phyloP scores from a whole-genome alignment of 2,329 filamentous ascomycete species.

The Xylaria sp. region DNA sequence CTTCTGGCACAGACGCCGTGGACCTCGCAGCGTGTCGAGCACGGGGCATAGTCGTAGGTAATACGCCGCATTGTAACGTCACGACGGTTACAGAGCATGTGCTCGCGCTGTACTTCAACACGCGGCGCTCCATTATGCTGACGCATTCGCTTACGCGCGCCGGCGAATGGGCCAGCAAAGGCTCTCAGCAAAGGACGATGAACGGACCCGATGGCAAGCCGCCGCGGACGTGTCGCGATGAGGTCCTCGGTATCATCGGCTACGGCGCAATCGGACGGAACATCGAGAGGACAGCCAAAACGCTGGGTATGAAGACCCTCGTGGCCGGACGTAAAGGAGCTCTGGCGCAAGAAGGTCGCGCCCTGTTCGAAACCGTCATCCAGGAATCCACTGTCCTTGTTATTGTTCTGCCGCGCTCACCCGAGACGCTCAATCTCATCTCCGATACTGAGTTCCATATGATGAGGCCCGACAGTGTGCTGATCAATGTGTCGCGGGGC shows the following conservation, averaged over 20 bases:
- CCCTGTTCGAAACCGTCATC: slow-evolving; percentile 45
- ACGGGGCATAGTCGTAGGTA: slow-evolving; percentile 51
- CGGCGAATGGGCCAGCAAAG: slow-evolving; percentile 46
- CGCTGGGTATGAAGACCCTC: slow-evolving; percentile 47
- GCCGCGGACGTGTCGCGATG: slow-evolving; percentile 44
- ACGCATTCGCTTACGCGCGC: slow-evolving; percentile 45
- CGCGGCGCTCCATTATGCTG: slow-evolving; percentile 52
- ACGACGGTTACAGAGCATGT: slow-evolving; percentile 59
- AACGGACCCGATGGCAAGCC: slow-evolving; percentile 44
- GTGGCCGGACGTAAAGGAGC: slow-evolving; percentile 47
- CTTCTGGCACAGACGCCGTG: slow-evolving; percentile 53
- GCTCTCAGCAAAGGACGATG: slow-evolving; percentile 43
- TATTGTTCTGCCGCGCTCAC: slow-evolving; percentile 46
- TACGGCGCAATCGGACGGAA: slow-evolving; percentile 48
- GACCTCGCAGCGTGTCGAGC: slow-evolving; percentile 51
- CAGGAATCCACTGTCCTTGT: slow-evolving; percentile 46
- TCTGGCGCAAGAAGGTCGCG: slow-evolving; percentile 39
- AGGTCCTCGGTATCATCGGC: slow-evolving; percentile 49
- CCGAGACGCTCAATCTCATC: slow-evolving; percentile 47
- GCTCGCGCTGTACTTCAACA: slow-evolving; percentile 57
- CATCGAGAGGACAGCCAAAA: slow-evolving; percentile 39
- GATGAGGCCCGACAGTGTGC: slow-evolving; percentile 43
- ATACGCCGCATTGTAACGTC: slow-evolving; percentile 53
- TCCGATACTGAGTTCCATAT: slow-evolving; percentile 41
- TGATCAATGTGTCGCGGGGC: slow-evolving; percentile 50